Conservation (phyloP, 2,329 filamentous ascomycete species). For the Neophaeococcomyces aloes region DNA sequence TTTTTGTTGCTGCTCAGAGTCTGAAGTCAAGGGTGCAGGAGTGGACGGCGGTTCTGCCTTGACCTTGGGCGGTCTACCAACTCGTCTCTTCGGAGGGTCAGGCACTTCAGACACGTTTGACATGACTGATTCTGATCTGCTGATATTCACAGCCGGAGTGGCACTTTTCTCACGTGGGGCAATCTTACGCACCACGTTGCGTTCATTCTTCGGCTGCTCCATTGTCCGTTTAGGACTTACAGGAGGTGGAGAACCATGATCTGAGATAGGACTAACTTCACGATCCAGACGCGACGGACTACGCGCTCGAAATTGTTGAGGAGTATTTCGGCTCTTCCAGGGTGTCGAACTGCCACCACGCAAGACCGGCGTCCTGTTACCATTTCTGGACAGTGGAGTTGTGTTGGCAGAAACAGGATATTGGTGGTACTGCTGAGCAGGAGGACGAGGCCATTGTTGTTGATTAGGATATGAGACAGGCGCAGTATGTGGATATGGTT, state of each 20-base stretch:
- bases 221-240: constrained; percentile 6
- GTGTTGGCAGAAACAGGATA: constrained; percentile 16
- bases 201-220: constrained; percentile 10
- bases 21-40: constrained; percentile 26
- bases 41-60: constrained; percentile 26
- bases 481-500: constrained; percentile 18
- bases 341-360: constrained; percentile 18
- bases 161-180: constrained; percentile 11
- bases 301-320: constrained; percentile 9
- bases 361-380: constrained; percentile 7
- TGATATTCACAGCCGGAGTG: constrained; percentile 14
- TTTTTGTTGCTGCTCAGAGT: constrained; percentile 26
- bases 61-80: constrained; percentile 15
- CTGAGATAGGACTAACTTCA: constrained; percentile 20
- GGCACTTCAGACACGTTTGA: constrained; percentile 19
- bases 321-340: constrained; percentile 15
- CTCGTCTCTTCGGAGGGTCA: constrained; percentile 12
- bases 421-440: constrained; percentile 13
- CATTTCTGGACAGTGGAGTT: constrained; percentile 15
- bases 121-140: constrained; percentile 19
- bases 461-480: constrained; percentile 17
- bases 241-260: constrained; percentile 14
- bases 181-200: constrained; percentile 3
- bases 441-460: constrained; percentile 14
- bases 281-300: constrained; percentile 19